Conservation (phyloP, 139 green algal genomes). For the Picochlorum sp. region DNA sequence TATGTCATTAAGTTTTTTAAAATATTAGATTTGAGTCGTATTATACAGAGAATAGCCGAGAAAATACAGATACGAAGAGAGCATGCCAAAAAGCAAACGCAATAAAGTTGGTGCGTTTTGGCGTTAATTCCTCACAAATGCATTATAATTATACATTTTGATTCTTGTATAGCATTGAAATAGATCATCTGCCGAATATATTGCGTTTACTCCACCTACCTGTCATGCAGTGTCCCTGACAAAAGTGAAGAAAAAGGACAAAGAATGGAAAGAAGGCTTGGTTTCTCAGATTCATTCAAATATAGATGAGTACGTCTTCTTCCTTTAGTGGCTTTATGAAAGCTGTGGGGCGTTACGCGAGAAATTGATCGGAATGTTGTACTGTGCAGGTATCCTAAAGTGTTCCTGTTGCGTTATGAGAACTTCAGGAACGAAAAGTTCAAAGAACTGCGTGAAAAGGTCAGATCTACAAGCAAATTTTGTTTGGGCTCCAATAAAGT, state of each 20-base stretch:
- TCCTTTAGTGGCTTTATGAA: neutral
- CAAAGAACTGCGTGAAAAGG: conserved; percentile 81
- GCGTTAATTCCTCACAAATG: neutral
- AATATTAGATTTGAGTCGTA: too few species aligned
- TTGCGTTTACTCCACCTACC: neutral
- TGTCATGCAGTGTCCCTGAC: conserved; percentile 59
- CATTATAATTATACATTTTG: conserved; percentile 1
- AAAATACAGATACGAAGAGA: too few species aligned
- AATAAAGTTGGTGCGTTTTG: conserved; percentile 66
- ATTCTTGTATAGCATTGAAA: neutral
- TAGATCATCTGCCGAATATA: neutral
- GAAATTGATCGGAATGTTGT: neutral
- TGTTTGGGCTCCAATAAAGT: conserved; percentile 83
- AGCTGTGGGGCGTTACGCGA: too few species aligned
- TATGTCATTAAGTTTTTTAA: too few species aligned
- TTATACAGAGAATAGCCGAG: too few species aligned
- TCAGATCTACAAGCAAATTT: conserved; percentile 71
- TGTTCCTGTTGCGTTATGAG: conserved; percentile 80
- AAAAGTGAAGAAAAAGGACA: conserved; percentile 90
- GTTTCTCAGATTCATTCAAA: conserved; percentile 59
- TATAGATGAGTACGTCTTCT: conserved; percentile 63
- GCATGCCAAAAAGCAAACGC: conserved; percentile 85
- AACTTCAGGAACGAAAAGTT: conserved; percentile 94
- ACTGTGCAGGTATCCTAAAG: conserved; percentile 49
- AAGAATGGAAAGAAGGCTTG: conserved; percentile 82